Percentiles rank a stretch among this genome's conserved stretches.
phyloP scores from a whole-genome alignment of 257 asterid genomes.

The Fraxinus cuspidata region DNA sequence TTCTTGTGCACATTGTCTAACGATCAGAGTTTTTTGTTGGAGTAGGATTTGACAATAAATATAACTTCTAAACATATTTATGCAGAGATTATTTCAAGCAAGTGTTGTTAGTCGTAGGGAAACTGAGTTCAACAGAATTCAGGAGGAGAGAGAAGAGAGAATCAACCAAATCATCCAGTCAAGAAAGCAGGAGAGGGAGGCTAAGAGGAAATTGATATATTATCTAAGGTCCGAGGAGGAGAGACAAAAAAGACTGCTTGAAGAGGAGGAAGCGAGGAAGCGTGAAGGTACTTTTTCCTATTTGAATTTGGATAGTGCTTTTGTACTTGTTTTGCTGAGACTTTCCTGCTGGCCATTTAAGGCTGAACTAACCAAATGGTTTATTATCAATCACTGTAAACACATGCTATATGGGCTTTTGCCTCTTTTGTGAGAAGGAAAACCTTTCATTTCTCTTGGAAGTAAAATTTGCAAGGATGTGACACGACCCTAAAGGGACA shows the following conservation, averaged over 20 bases:
- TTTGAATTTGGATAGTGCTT: not conserved
- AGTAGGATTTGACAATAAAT: too few species aligned
- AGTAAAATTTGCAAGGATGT: slow-evolving; percentile 3
- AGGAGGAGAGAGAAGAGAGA: slow-evolving; percentile 51
- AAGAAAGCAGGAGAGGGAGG: slow-evolving; percentile 66
- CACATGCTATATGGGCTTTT: not conserved
- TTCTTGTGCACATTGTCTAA: too few species aligned
- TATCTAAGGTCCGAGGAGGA: slow-evolving; percentile 73
- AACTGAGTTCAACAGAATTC: slow-evolving; percentile 44
- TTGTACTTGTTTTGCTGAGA: not conserved
- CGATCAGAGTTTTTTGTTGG: too few species aligned
- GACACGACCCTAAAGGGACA: not conserved
- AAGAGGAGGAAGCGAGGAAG: slow-evolving; percentile 80
- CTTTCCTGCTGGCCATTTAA: not conserved
- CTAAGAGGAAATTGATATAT: slow-evolving; percentile 64
- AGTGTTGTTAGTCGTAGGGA: slow-evolving; percentile 49
- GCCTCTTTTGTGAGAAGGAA: too few species aligned
- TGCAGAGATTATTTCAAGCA: slow-evolving; percentile 56
- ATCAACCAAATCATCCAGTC: slow-evolving; percentile 51
- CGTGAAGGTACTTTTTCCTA: slow-evolving; percentile 63
- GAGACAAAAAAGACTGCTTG: slow-evolving; percentile 59
- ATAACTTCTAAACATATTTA: not conserved
- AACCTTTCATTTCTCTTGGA: not conserved
- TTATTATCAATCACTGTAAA: not conserved
- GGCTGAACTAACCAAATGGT: not conserved